These are phyloP conservation scores for Corymbia maculata DNA, from an alignment of 345 rosid species.

Conservation along the genomic window DNA sequence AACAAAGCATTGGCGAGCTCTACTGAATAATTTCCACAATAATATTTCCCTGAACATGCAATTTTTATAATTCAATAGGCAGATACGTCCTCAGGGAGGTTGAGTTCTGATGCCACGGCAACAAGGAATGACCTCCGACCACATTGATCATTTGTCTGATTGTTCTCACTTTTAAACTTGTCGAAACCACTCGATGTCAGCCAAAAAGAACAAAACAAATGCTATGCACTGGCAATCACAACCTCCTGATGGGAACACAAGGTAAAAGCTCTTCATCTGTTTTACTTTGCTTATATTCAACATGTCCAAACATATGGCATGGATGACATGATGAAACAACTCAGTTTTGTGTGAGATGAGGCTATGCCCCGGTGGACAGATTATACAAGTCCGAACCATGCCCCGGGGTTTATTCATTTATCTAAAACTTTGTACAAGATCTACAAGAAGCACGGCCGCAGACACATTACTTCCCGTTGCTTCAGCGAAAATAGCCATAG, in stretches of 20 bases:
- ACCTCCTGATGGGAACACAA: background rate
- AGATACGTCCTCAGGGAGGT: background rate
- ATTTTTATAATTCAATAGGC: background rate
- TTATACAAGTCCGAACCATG: background rate
- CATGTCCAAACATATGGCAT: background rate
- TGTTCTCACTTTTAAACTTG: background rate
- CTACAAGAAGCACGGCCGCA: background rate
- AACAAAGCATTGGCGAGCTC: background rate
- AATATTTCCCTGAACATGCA: background rate
- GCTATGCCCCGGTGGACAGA: background rate
- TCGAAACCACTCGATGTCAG: background rate
- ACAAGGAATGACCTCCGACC: background rate
- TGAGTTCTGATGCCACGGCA: background rate
- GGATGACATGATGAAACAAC: background rate
- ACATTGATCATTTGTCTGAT: background rate
- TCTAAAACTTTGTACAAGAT: background rate
- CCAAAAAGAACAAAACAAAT: background rate
- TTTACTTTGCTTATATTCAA: background rate
- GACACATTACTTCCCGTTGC: background rate
- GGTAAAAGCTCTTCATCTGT: background rate
- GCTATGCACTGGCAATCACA: background rate
- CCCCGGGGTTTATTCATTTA: background rate
- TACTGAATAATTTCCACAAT: background rate
- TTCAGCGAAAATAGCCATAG: constrained; percentile 68
- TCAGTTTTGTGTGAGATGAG: background rate